Conservation (phyloP, 1,284 basidiomycete species). For the Moniliella sp. region DNA sequence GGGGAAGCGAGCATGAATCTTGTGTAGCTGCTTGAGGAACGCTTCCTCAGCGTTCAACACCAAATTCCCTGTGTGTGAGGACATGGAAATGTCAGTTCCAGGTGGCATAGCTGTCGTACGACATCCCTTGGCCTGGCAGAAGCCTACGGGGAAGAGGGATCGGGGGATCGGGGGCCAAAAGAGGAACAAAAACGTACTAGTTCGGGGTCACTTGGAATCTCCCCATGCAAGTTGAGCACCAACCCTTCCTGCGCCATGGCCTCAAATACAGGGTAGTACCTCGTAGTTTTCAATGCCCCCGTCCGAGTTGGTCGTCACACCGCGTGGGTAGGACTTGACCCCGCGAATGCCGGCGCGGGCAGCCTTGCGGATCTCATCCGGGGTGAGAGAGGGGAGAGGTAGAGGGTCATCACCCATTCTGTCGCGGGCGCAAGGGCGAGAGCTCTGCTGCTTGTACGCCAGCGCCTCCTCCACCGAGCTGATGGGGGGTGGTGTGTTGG, state of each 20-base stretch:
- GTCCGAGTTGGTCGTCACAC: slow-evolving; percentile 92
- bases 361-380: slow-evolving; percentile 65
- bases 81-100: not conserved
- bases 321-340: slow-evolving; percentile 88
- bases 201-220: slow-evolving; percentile 69
- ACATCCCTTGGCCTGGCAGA: not conserved
- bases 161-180: too few relatives aligned
- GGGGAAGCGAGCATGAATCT: slow-evolving; percentile 69
- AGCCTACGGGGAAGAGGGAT: not conserved
- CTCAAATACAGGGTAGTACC: slow-evolving; percentile 79
- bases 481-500: slow-evolving; percentile 80
- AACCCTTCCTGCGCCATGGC: slow-evolving; percentile 81
- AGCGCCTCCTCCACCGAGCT: slow-evolving; percentile 62
- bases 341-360: slow-evolving; percentile 37
- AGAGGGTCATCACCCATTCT: slow-evolving; percentile 84
- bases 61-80: slow-evolving; percentile 50
- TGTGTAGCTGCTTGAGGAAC: slow-evolving; percentile 69
- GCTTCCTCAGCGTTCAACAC: slow-evolving; percentile 77
- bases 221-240: slow-evolving; percentile 90
- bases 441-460: slow-evolving; percentile 57
- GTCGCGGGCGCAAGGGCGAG: slow-evolving; percentile 52
- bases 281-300: slow-evolving; percentile 91
- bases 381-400: slow-evolving; percentile 72
- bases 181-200: too few relatives aligned
- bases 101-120: too few relatives aligned